Conservation (phyloP, 495 filamentous ascomycete species). For the Aspergillus sclerotioniger region DNA sequence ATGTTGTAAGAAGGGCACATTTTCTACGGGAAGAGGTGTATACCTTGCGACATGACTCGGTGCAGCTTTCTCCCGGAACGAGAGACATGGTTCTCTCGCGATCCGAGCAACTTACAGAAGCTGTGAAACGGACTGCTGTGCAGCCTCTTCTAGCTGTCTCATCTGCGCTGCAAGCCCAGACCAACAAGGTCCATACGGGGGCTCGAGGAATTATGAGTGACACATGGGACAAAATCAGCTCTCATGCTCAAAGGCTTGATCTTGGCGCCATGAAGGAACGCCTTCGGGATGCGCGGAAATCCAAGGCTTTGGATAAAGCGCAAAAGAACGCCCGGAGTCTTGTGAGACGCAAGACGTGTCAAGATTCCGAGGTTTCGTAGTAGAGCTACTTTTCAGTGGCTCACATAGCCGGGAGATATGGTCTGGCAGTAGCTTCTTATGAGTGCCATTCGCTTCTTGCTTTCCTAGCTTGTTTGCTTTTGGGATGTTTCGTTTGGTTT, state of each 20-base stretch:
- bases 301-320: slow-evolving; percentile 34
- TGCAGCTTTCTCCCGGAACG: slow-evolving; percentile 19
- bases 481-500: slow-evolving; percentile 7
- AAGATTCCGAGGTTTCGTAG: slow-evolving; percentile 13
- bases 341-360: slow-evolving; percentile 22
- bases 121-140: slow-evolving; percentile 34
- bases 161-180: slow-evolving; percentile 31
- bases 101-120: slow-evolving; percentile 39
- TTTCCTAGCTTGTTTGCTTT: slow-evolving; percentile 9
- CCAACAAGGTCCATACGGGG: slow-evolving; percentile 29
- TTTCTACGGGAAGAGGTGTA: slow-evolving; percentile 34
- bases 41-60: slow-evolving; percentile 24
- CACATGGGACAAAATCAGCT: slow-evolving; percentile 31
- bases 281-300: slow-evolving; percentile 32
- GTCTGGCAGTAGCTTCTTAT: slow-evolving; percentile 8
- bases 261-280: slow-evolving; percentile 30
- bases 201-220: slow-evolving; percentile 30
- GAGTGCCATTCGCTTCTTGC: not conserved
- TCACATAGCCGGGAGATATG: not conserved
- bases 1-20: slow-evolving; percentile 46
- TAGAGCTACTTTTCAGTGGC: not conserved
- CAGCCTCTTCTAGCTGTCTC: slow-evolving; percentile 35
- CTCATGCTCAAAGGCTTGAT: slow-evolving; percentile 28
- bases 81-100: slow-evolving; percentile 31
- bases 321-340: slow-evolving; percentile 39